phyloP scores from a whole-genome alignment of 495 filamentous ascomycete genomes.

The Glonium stellatum region DNA sequence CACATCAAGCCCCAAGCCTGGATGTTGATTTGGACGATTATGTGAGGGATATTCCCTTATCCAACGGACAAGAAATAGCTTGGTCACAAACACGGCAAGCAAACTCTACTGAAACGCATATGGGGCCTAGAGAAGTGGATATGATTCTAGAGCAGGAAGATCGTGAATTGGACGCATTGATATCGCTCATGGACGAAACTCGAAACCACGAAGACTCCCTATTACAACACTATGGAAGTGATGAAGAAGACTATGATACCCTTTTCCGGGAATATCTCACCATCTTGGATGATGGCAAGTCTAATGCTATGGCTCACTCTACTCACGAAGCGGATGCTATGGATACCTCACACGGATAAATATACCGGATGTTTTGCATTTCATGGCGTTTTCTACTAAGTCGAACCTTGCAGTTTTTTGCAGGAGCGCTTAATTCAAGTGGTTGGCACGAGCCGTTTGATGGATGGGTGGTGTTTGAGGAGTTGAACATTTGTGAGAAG shows the following conservation, averaged over 20 bases:
- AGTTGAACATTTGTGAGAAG: neutral
- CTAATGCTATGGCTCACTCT: neutral
- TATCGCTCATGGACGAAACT: conserved; percentile 39
- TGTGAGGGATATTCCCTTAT: conserved; percentile 24
- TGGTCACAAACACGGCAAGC: neutral
- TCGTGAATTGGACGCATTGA: conserved; percentile 52
- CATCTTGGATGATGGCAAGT: conserved; percentile 2
- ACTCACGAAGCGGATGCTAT: conserved; percentile 19
- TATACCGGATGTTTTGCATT: neutral
- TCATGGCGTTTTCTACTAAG: neutral
- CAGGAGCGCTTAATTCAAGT: neutral
- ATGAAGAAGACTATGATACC: conserved; percentile 52
- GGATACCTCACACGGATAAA: conserved; percentile 26
- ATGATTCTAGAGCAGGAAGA: conserved; percentile 49
- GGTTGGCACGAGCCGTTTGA: too few species aligned
- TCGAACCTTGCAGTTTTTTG: neutral
- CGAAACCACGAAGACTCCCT: conserved; percentile 3
- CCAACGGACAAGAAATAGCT: neutral
- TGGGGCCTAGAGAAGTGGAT: conserved; percentile 38
- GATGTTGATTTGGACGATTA: conserved; percentile 26
- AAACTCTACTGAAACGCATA: conserved; percentile 2
- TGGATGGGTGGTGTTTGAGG: neutral
- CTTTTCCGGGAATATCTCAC: conserved; percentile 48
- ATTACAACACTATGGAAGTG: conserved; percentile 33
- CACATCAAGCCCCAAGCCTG: conserved; percentile 29